Conservation (phyloP, 106 monocot genomes). For the Allium cepa region DNA sequence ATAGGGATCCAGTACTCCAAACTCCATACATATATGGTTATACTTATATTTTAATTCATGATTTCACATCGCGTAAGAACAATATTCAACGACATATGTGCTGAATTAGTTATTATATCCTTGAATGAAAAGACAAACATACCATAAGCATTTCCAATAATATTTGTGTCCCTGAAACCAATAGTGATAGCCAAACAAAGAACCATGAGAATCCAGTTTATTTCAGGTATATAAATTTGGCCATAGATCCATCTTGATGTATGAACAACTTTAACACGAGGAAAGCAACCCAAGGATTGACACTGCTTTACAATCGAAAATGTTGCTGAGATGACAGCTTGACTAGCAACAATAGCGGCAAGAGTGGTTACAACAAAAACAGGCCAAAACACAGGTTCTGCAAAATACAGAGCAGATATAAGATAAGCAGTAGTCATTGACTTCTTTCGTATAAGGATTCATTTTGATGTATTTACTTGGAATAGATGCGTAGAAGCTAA, state of each 20-base stretch:
- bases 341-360: constrained; percentile 69
- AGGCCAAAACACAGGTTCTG: constrained; percentile 48
- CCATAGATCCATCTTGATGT: constrained; percentile 77
- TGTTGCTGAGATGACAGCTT: constrained; percentile 67
- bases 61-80: background rate
- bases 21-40: background rate
- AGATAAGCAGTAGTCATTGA: background rate
- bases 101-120: background rate
- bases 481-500: constrained; percentile 38
- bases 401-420: background rate
- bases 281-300: constrained; percentile 78
- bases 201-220: constrained; percentile 83
- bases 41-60: background rate
- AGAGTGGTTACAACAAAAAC: constrained; percentile 43
- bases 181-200: constrained; percentile 67
- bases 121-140: constrained; percentile 3
- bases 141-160: constrained; percentile 75
- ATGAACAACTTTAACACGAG: constrained; percentile 81
- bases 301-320: constrained; percentile 94
- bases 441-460: background rate
- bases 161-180: constrained; percentile 52
- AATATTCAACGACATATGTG: background rate
- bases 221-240: constrained; percentile 80
- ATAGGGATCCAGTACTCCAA: too few species aligned
- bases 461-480: constrained; percentile 19